Percentiles rank a stretch among this genome's conserved stretches.
phyloP scores from a whole-genome alignment of 164 flowering plant species.

The Aristolochia fimbriata region DNA sequence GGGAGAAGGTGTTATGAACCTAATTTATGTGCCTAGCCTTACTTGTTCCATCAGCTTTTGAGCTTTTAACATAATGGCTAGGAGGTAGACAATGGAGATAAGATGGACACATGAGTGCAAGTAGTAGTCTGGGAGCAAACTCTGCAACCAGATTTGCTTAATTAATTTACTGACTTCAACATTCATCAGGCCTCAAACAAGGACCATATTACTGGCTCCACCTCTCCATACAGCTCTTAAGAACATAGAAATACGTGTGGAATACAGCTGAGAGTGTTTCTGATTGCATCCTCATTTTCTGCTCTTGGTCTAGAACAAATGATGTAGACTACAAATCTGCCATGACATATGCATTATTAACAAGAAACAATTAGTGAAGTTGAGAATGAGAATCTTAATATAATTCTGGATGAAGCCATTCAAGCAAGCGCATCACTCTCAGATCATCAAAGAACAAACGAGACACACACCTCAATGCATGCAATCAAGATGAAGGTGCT shows the following conservation, averaged over 20 bases:
- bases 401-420: conserved; percentile 2
- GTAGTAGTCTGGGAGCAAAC: too few species aligned
- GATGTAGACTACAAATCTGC: conserved; percentile 74
- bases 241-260: conserved; percentile 74
- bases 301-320: conserved; percentile 45
- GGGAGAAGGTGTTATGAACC: too few species aligned
- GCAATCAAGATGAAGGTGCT: conserved; percentile 86
- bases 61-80: too few species aligned
- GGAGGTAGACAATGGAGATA: too few species aligned
- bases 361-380: neutral
- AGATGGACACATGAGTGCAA: too few species aligned
- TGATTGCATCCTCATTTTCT: conserved; percentile 59
- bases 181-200: too few species aligned
- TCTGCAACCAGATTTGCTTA: too few species aligned
- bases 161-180: too few species aligned
- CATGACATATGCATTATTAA: conserved; percentile 45
- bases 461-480: conserved; percentile 61
- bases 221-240: conserved; percentile 55
- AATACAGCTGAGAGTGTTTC: conserved; percentile 82
- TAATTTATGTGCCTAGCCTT: too few species aligned
- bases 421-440: neutral
- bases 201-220: too few species aligned
- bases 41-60: too few species aligned
- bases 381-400: neutral
- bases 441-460: neutral